Evolutionary conservation across 345 rosid species (phyloP).

Genomic region (Ceriops zippeliana): DNA sequence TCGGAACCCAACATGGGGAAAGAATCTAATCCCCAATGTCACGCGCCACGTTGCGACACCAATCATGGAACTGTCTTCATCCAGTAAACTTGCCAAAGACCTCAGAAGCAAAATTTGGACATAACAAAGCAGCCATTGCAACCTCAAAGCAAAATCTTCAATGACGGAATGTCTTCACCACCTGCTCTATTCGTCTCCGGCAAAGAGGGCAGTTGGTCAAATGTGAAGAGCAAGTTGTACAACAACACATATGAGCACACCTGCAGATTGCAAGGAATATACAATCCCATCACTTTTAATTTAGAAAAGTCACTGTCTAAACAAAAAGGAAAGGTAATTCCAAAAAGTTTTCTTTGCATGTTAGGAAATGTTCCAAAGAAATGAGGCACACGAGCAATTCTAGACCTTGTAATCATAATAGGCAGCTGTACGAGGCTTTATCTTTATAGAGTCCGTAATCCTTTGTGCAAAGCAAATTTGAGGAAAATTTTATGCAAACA

Average conservation of each 20-base stretch:
- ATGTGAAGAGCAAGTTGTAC: slow-evolving; percentile 65
- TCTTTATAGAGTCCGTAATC: no score
- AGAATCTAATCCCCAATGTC: not conserved
- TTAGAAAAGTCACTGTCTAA: no score
- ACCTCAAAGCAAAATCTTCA: slow-evolving; percentile 24
- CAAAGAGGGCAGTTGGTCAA: slow-evolving; percentile 83
- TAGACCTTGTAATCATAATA: no score
- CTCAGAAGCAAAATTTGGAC: no score
- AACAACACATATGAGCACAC: slow-evolving; percentile 99
- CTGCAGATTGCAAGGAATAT: slow-evolving; percentile 35
- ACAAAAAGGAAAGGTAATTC: not conserved
- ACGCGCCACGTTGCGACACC: no score
- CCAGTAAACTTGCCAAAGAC: not conserved
- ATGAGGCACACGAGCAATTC: no score
- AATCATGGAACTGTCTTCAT: not conserved
- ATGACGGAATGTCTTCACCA: slow-evolving; percentile 81
- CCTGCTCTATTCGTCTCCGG: slow-evolving; percentile 75
- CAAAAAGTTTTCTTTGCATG: not conserved
- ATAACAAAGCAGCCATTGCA: not conserved
- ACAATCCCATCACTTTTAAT: not conserved
- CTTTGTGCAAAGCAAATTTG: no score
- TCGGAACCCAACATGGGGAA: not conserved
- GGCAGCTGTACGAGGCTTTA: no score
- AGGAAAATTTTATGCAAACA: no score
- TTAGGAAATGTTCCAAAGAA: no score